Evolutionary conservation across 257 asterid species (phyloP), one percentile per base, ranked within the genome.

Genomic region (Marsdenia floribunda): DNA sequence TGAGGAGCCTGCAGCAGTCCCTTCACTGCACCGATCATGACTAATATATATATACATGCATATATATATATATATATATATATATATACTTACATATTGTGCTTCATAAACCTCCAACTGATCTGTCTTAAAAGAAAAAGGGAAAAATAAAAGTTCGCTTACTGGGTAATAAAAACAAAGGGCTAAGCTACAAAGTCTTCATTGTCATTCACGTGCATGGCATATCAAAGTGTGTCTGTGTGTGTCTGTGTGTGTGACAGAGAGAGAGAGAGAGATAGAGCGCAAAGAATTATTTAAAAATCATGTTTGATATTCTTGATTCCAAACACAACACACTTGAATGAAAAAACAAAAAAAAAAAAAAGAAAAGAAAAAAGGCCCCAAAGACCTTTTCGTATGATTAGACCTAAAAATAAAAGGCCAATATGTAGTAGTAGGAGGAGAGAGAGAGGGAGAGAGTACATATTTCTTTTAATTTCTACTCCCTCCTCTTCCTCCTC

Each of bases 191-290:
- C 98, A 93, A 90, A 91, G 60, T 81, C 93, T 81, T 77, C 86
- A 78, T 79, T 87, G 82, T 86, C 90, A 78, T 76, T 90, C 96
- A 91, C 97, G 87, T 91, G 98, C 93, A 81, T 75, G 84, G 82
- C 88, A 80, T 84, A 82, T 78, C 77, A 78, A 52, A 18, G 49
- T 44, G 49, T 0, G 49, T 6, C 10, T 42, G 11, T 42, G 10
- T 42, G 47, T 0, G 47, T 0, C 10, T 3, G 47, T 6, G 47
- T 6, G 47, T 1, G 40, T 1, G 22, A 73, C 2, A 44, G 19
- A 54, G 19, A 52, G n/a, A 14, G 1, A 4, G 6, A 49, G 2
- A 52, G 22, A 47, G 47, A 47, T 0, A 2, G 57, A 15, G 16
- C 4, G 12, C 4, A 52, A 6, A 69, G 4, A 76, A 5, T 16